A percentile compares a stretch with the other conserved stretches of the same genome.
Evolutionary conservation across 371 early-diverging fungal species (phyloP).

Genomic region (Rozella allomycis): DNA sequence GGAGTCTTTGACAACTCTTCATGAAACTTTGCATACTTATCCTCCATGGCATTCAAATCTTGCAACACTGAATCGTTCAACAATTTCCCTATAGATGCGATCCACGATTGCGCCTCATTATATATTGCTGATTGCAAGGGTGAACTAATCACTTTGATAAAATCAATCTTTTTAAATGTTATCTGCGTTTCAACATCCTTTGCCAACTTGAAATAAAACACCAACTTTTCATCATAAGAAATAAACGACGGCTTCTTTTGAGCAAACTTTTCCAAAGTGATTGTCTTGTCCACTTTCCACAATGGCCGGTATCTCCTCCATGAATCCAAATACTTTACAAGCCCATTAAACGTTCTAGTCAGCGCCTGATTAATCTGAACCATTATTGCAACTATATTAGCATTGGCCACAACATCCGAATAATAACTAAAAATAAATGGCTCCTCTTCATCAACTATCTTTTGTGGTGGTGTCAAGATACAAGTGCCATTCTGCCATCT

Average conservation of each 20-base stretch:
- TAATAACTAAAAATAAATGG: slow-evolving; percentile 26
- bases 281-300: slow-evolving; percentile 39
- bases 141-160: slow-evolving; percentile 17
- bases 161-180: slow-evolving; percentile 18
- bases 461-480: slow-evolving; percentile 27
- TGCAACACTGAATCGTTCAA: slow-evolving; percentile 18
- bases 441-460: slow-evolving; percentile 23
- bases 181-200: slow-evolving; percentile 25
- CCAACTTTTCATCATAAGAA: slow-evolving; percentile 27
- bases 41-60: slow-evolving; percentile 10
- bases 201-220: slow-evolving; percentile 26
- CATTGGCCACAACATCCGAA: slow-evolving; percentile 18
- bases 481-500: slow-evolving; percentile 36
- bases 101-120: slow-evolving; percentile 26
- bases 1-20: slow-evolving; percentile 19
- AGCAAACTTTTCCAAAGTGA: slow-evolving; percentile 35
- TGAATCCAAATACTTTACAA: slow-evolving; percentile 24
- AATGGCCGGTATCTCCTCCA: slow-evolving; percentile 34
- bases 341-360: slow-evolving; percentile 15
- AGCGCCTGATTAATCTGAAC: slow-evolving; percentile 16
- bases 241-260: slow-evolving; percentile 28
- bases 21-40: slow-evolving; percentile 11
- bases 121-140: slow-evolving; percentile 25
- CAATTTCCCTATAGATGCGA: slow-evolving; percentile 29
- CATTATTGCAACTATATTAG: slow-evolving; percentile 13